Base-by-base conservation (phyloP, 2,329 filamentous ascomycete genomes). In the Stachybotrys chlorohalonatus region DNA sequence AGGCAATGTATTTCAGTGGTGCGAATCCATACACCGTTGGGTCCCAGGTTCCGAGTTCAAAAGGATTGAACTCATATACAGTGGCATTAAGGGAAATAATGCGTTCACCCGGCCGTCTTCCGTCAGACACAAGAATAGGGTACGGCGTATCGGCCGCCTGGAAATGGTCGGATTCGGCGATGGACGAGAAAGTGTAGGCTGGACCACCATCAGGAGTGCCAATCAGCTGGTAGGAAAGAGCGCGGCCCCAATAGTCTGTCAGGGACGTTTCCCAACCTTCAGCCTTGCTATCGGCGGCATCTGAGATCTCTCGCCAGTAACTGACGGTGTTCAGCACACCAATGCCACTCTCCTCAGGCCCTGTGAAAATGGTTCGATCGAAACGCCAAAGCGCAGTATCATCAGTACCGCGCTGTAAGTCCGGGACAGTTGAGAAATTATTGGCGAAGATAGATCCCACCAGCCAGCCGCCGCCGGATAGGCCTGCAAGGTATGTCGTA, bases 171-270 rank as follows among this genome's bases (percentile, higher is more conserved):
- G 82, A 77, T 6, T 68, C 56, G 71, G 62, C 69, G 62, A 72
- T 74, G 0, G 87, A 91, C 2, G 88, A 93, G 73, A 84, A 94
- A 1, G 90, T 94, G 64, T 87, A 90, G n/a, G 74, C 57, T 15
- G 60, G 81, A 1, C 87, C 89, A 32, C 90, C 89, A 57, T 86
- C 71, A 0, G 76, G 78, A 9, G 81, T 84, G 65, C 91, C 87
- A 63, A 94, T 80, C 36, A 95, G 78, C 69, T 94, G 89, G 68
- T 85, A 92, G 2, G 84, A 84, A 31, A 94, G 76, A 5, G 86
- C 86, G 50, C 89, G 82, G 17, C 86, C 87, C 85, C 89, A 93
- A 66, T 89, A 88, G 70, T 95, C 90, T 0, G 90, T 94, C 53
- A 94, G 76, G 1, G 86, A 84, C 1, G 79, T 82, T 49, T 57